Evolutionary conservation across 495 filamentous ascomycete genomes (phyloP).

Genomic region (Filosporella fistucella): DNA sequence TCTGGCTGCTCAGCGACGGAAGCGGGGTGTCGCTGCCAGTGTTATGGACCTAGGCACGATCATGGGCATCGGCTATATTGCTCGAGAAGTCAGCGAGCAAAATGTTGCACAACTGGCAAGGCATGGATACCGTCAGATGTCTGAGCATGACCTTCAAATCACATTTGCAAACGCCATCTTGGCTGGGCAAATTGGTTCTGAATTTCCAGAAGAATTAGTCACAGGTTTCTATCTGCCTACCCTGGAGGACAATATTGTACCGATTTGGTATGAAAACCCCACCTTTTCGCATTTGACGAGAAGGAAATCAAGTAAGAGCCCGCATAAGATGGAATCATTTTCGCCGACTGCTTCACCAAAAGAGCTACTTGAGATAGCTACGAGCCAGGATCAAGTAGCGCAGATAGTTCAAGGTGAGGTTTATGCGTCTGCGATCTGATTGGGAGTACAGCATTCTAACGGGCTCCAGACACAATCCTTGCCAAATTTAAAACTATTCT

Average conservation of each 20-base stretch:
- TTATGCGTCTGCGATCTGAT: neutral
- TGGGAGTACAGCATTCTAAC: no score
- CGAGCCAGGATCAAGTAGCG: neutral
- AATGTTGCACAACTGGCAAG: no score
- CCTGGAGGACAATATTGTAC: no score
- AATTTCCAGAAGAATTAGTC: slow-evolving; percentile 12
- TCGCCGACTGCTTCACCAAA: no score
- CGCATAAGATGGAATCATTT: no score
- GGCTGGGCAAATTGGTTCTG: slow-evolving; percentile 13
- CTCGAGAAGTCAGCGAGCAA: no score
- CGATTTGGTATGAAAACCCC: no score
- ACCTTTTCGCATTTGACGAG: no score
- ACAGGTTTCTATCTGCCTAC: no score
- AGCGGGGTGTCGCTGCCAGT: slow-evolving; percentile 25
- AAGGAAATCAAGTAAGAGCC: no score
- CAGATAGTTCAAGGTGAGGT: neutral
- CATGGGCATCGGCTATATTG: slow-evolving; percentile 49
- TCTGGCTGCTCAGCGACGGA: slow-evolving; percentile 27
- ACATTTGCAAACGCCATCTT: slow-evolving; percentile 55
- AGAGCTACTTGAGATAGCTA: neutral
- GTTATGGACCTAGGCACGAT: slow-evolving; percentile 54
- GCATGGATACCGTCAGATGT: slow-evolving; percentile 31
- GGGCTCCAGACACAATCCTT: neutral
- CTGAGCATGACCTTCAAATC: slow-evolving; percentile 56
- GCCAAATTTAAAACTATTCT: neutral